Evolutionary conservation across 2,329 filamentous ascomycete genomes (phyloP), one percentile per base, ranked within the genome.

Genomic region (Scedosporium boydii): DNA sequence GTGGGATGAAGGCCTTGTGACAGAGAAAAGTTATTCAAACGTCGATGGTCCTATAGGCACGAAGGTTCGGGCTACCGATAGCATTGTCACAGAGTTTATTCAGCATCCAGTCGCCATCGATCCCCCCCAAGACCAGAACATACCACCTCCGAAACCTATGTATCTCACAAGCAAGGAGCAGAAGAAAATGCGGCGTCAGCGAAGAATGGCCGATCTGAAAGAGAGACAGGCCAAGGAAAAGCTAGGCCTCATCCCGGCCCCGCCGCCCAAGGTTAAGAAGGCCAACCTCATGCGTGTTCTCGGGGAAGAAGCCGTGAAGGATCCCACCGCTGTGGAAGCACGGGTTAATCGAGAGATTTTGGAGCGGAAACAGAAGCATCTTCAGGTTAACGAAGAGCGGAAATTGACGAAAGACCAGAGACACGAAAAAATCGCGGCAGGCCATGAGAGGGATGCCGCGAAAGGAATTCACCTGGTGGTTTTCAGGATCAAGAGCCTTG

Each of bases 251-350:
- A 88, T 93, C 64, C 91, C 93, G 3, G 91, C 93, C 21, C 92
- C 93, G 29, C 89, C 93, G 27, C 93, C 95, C 10, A 99, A 98
- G 76, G 91, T 99, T 68, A 98, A 97, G 77, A 96, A 96, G 75
- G 90, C 89, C 63, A 99, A 99, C 74, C 84, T 99, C 71, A 99
- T 99, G 95, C 88, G 93, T 63, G 95, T 99, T 34, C 82, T 97
- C 62, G 95, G 95, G 65, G 91, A 97, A 75, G 76, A 73, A 75
- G 83, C 83, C 18, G 93, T 99, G 67, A 96, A 96, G 71, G 95
- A 99, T 75, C 95, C 95, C 6, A 99, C 96, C 0, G 95, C 95
- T 3, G 95, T 99, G 56, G 95, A 99, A 76, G 91, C 92, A 59
- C 87, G 91, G 26, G 95, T 99, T 60, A 96, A 96, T 73, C 84